These are phyloP conservation scores for Pseudotsuga menziesii DNA, from an alignment of 75 land plant genomes.

Conservation along the genomic window DNA sequence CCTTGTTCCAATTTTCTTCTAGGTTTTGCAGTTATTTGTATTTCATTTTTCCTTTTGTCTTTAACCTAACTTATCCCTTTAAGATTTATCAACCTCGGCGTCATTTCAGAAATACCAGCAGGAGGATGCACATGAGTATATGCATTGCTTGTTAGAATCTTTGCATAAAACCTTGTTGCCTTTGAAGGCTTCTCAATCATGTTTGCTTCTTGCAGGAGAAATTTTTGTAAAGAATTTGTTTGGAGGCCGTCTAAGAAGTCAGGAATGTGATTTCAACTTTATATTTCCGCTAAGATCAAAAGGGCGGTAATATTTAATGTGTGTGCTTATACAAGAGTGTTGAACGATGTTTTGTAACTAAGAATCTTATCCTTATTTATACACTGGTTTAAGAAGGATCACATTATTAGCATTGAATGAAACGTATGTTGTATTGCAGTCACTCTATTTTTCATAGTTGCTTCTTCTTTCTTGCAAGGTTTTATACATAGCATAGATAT, in stretches of 20 bases:
- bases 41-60: conserved; percentile 4
- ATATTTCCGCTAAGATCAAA: background rate
- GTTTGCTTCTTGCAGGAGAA: conserved; percentile 9
- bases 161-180: conserved; percentile 33
- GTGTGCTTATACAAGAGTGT: background rate
- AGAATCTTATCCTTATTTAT: no score
- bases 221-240: conserved; percentile 58
- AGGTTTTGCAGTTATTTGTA: background rate
- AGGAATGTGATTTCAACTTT: conserved; percentile 25
- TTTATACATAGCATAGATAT: no score
- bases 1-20: background rate
- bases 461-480: no score
- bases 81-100: conserved; percentile 44
- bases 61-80: conserved; percentile 8
- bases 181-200: conserved; percentile 6
- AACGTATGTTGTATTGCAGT: no score
- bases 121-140: conserved; percentile 93
- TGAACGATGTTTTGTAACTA: background rate
- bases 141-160: conserved; percentile 66
- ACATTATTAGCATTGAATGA: no score
- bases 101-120: conserved; percentile 46
- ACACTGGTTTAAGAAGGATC: no score
- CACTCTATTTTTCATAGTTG: no score
- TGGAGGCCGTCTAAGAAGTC: conserved; percentile 85
- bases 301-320: background rate